Percentiles rank a stretch among this genome's conserved stretches.
These are phyloP conservation scores for Rhinocladiella similis DNA, from an alignment of 2,329 filamentous ascomycete species.

Conservation along the genomic window DNA sequence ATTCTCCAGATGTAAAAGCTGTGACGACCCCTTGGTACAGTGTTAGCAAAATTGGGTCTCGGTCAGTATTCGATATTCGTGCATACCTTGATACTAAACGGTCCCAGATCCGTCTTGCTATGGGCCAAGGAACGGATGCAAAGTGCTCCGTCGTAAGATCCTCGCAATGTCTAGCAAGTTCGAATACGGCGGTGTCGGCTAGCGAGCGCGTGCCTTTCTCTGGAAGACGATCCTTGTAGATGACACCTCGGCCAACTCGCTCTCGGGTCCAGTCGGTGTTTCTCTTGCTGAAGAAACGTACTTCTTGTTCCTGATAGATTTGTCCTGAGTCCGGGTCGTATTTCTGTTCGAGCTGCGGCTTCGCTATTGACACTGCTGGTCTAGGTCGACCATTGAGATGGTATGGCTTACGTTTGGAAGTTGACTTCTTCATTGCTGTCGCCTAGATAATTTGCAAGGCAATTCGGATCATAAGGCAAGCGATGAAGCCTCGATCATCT, in stretches of 20 bases:
- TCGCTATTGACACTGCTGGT: not conserved
- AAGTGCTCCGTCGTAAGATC: slow-evolving; percentile 38
- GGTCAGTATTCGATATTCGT: too few relatives aligned
- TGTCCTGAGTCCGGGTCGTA: slow-evolving; percentile 26
- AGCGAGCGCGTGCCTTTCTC: slow-evolving; percentile 24
- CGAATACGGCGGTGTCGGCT: slow-evolving; percentile 20
- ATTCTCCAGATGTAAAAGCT: slow-evolving; percentile 47
- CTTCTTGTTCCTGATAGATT: slow-evolving; percentile 23
- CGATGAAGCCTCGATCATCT: not conserved
- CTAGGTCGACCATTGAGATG: not conserved
- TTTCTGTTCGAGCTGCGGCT: slow-evolving; percentile 2
- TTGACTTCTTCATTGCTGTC: not conserved
- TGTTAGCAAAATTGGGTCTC: too few relatives aligned
- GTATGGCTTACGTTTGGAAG: not conserved
- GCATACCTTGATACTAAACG: slow-evolving; percentile 38
- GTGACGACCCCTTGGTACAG: slow-evolving; percentile 10
- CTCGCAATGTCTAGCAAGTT: slow-evolving; percentile 37
- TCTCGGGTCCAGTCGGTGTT: slow-evolving; percentile 26
- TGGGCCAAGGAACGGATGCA: slow-evolving; percentile 39
- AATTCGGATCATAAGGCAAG: not conserved
- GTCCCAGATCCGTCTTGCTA: slow-evolving; percentile 43
- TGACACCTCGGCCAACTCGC: slow-evolving; percentile 16
- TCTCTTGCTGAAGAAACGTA: slow-evolving; percentile 13
- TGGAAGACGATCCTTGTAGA: slow-evolving; percentile 6
- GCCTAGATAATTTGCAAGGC: not conserved